Evolutionary conservation across 768 basidiomycete species (phyloP).

Genomic region (Xanthoconium stramineum): DNA sequence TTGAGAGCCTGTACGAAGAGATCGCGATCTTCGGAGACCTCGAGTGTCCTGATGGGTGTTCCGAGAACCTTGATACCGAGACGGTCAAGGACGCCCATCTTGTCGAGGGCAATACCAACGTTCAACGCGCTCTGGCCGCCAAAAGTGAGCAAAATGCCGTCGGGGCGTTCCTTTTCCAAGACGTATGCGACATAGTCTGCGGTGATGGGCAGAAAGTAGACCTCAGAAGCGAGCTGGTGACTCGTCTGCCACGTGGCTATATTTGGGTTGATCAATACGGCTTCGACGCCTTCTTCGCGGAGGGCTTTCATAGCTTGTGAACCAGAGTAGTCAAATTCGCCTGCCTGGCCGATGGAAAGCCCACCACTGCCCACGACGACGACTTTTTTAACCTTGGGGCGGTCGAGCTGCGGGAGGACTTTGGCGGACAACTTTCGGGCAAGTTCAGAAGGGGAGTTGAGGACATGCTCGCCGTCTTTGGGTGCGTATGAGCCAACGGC

Average conservation of each 20-base stretch:
- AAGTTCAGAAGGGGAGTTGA: slow-evolving; percentile 92
- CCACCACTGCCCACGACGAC: slow-evolving; percentile 96
- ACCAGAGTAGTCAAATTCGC: slow-evolving; percentile 99
- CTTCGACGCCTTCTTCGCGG: slow-evolving; percentile 89
- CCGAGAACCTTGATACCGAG: slow-evolving; percentile 92
- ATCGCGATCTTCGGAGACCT: slow-evolving; percentile 95
- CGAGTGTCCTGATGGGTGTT: slow-evolving; percentile 90
- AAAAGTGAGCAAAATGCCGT: slow-evolving; percentile 95
- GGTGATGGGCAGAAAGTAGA: slow-evolving; percentile 97
- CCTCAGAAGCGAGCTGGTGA: slow-evolving; percentile 92
- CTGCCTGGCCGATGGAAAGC: slow-evolving; percentile 95
- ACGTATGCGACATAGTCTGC: slow-evolving; percentile 98
- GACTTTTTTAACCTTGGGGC: slow-evolving; percentile 91
- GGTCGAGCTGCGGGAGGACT: slow-evolving; percentile 87
- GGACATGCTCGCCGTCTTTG: slow-evolving; percentile 66
- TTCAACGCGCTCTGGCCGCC: slow-evolving; percentile 98
- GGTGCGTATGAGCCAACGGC: slow-evolving; percentile 68
- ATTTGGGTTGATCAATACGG: slow-evolving; percentile 97
- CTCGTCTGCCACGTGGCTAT: slow-evolving; percentile 99
- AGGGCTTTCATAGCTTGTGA: slow-evolving; percentile 98
- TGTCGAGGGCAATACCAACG: slow-evolving; percentile 94
- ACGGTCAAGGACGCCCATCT: slow-evolving; percentile 93
- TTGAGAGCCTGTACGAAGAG: slow-evolving; percentile 95
- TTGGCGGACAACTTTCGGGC: slow-evolving; percentile 92
- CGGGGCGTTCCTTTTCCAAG: slow-evolving; percentile 96